Evolutionary conservation across 1,284 basidiomycete species (phyloP), one percentile per base, ranked within the genome.

Genomic region (Leucoagaricus sp.): DNA sequence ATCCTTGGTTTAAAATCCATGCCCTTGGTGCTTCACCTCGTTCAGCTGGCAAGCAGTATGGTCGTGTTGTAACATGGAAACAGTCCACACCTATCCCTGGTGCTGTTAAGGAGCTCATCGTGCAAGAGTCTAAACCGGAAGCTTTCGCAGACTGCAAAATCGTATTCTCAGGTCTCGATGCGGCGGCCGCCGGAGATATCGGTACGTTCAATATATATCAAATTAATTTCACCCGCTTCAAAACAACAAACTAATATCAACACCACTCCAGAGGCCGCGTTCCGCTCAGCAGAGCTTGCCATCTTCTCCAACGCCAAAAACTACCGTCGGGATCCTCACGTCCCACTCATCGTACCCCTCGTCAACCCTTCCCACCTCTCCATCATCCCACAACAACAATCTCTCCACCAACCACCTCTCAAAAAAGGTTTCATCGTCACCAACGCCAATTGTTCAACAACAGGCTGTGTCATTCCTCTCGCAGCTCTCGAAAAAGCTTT

Each of bases 281-380:
- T 99, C 76, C 81, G 96, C 63, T 74, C 81, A 17, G 93, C 96
- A 31, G 91, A 99, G 66, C 82, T 98, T 49, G 86, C 91, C 55
- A 91, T 99, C 25, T 99, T 98, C 75, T 98, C 95, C 26, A 99
- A 99, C 66, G 89, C 97, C n/a, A 98, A 97, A 75, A 98, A 96
- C 74, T 96, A 91, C 75, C 85, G 97, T 53, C 81, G 94, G 36
- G 96, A 98, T 74, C 94, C 94, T 3, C 78, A 89, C 59, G 95
- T 97, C n/a, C 97, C 97, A 0, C 89, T 99, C 69, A 86, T 98
- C 73, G 97, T 99, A 7, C 97, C 97, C 13, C 87, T 98, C 66
- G 96, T 98, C 64, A 99, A 99, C 76, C 81, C 94, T 0, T 78
- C 79, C 6, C 97, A 99, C 72, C 78, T 98, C 51, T 78, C 84